A percentile compares a stretch with the other conserved stretches of the same genome.
These are phyloP conservation scores for Zymoseptoria passerinii DNA, from an alignment of 2,329 filamentous ascomycete genomes.

Conservation along the genomic window DNA sequence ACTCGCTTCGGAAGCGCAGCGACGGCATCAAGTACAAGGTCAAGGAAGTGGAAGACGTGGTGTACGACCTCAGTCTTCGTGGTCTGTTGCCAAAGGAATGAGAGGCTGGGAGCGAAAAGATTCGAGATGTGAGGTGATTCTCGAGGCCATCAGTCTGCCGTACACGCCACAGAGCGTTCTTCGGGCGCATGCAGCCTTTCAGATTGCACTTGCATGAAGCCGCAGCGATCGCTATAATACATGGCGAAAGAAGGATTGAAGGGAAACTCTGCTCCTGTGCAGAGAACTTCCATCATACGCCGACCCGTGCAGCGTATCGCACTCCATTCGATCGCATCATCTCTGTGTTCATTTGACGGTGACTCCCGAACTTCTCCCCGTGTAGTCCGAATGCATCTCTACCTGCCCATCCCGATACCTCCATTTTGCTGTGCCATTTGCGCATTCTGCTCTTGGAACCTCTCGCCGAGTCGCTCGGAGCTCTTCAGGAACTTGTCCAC, in stretches of 20 bases:
- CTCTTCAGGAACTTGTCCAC: constrained; percentile 94
- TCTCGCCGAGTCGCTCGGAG: constrained; percentile 79
- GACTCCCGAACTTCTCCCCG: background rate
- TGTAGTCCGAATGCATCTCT: background rate
- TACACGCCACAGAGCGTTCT: background rate
- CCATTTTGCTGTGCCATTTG: constrained; percentile 55
- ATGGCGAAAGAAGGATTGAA: background rate
- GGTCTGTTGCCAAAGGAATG: constrained; percentile 47
- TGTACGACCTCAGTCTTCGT: constrained; percentile 85
- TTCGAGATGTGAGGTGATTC: background rate
- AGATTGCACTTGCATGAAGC: background rate
- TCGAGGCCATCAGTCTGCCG: background rate
- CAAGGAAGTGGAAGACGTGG: constrained; percentile 96
- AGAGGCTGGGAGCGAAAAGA: background rate
- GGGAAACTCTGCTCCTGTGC: background rate
- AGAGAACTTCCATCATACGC: background rate
- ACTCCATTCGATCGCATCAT: background rate
- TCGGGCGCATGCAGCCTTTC: background rate
- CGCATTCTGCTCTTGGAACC: constrained; percentile 72
- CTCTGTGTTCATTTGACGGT: background rate
- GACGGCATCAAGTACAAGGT: constrained; percentile 96
- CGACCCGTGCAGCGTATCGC: background rate
- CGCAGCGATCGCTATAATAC: background rate
- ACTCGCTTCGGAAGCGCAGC: constrained; percentile 74
- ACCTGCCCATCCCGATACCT: constrained; percentile 29